Evolutionary conservation across 2,329 filamentous ascomycete species (phyloP).

Genomic region (Alternaria alternata): DNA sequence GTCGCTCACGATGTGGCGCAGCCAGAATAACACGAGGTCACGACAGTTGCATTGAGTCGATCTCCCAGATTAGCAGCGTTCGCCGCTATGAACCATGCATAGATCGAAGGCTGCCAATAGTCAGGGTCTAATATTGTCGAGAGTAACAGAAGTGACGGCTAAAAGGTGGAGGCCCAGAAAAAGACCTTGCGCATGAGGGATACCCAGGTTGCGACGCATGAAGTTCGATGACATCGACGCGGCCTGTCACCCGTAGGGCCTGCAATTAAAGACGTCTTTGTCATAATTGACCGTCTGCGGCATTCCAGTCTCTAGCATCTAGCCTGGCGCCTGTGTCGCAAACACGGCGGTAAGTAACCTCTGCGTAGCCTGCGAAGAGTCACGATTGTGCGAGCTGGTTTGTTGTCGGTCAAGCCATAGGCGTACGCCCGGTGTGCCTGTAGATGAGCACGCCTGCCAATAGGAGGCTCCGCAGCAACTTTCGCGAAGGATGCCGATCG

Average conservation of each 20-base stretch:
- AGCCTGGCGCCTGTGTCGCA: constrained; percentile 24
- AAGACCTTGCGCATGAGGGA: constrained; percentile 30
- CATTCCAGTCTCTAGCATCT: constrained; percentile 3
- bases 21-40: constrained; percentile 3
- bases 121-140: constrained; percentile 11
- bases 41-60: constrained; percentile 20
- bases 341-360: constrained; percentile 28
- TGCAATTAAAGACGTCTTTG: constrained; percentile 23
- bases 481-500: constrained; percentile 15
- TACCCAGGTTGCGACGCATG: constrained; percentile 24
- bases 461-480: constrained; percentile 19
- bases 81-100: background rate
- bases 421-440: constrained; percentile 23
- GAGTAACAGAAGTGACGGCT: constrained; percentile 10
- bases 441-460: constrained; percentile 26
- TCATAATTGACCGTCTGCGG: background rate
- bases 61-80: constrained; percentile 6
- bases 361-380: constrained; percentile 14
- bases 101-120: constrained; percentile 8
- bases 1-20: constrained; percentile 31
- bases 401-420: constrained; percentile 18
- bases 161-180: constrained; percentile 21
- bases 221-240: constrained; percentile 22
- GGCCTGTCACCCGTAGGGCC: constrained; percentile 16
- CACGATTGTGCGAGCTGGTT: constrained; percentile 22